phyloP scores from a whole-genome alignment of 1,139 yeast genomes.

The Blastobotrys capitulatus region DNA sequence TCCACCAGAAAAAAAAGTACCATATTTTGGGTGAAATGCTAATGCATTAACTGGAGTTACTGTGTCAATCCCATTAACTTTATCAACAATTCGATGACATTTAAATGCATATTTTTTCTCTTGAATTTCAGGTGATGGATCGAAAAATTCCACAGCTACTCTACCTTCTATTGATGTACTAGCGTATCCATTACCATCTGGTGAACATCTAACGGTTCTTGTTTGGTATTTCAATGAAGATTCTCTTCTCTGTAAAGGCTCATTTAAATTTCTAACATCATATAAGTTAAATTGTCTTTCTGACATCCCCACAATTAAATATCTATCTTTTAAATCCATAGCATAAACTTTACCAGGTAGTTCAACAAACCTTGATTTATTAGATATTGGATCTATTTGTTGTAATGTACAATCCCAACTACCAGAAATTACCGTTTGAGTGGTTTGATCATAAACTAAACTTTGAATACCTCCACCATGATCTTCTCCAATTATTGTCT shows the following conservation, averaged over 20 bases:
- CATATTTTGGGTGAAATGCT: constrained; percentile 44
- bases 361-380: constrained; percentile 15
- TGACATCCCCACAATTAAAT: constrained; percentile 53
- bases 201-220: constrained; percentile 53
- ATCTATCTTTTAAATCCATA: constrained; percentile 49
- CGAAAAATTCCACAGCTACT: constrained; percentile 72
- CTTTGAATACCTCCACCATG: constrained; percentile 35
- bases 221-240: constrained; percentile 73
- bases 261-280: constrained; percentile 45
- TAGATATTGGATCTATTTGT: constrained; percentile 33
- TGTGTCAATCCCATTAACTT: constrained; percentile 46
- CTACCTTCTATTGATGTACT: constrained; percentile 84
- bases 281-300: constrained; percentile 51
- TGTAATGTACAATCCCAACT: constrained; percentile 51
- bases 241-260: constrained; percentile 52
- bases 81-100: constrained; percentile 58
- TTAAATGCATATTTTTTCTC: constrained; percentile 68
- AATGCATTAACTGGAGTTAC: constrained; percentile 77
- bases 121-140: constrained; percentile 45
- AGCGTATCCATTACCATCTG: constrained; percentile 61
- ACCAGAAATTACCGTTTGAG: constrained; percentile 42
- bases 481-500: constrained; percentile 26
- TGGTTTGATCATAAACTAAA: constrained; percentile 24
- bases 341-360: constrained; percentile 56
- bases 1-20: constrained; percentile 67